Base-by-base conservation (phyloP, 495 filamentous ascomycete species). In the Lichenothelia convexa region DNA sequence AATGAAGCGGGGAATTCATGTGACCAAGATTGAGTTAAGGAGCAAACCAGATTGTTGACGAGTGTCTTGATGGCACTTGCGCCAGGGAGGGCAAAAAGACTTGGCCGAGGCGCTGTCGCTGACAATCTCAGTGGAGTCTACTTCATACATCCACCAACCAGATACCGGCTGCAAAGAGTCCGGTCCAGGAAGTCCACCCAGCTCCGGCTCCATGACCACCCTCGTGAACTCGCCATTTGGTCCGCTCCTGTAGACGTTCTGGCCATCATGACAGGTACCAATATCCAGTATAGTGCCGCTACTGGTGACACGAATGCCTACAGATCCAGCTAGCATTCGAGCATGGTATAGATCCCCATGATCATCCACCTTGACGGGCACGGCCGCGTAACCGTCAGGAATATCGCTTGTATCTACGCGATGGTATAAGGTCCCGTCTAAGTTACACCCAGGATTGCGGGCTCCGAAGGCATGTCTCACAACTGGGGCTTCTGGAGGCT, bases 141-240 rank as follows among this genome's bases (percentile, higher is more conserved):
- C 31, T 18, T 33, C 31, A 18, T 15, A 58, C 40, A 58, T 51
- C 48, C 50, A 61, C 59, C 57, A 63, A 13, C 51, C 60, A 12
- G 34, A 49, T 34, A 41, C 40, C 11, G 51, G 47, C 29, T 39
- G 42, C 13, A 60, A 13, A 4, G 55, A 46, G 45, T 63, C 51
- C 7, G 53, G 8, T 0, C 46, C 51, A 32, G 35, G 7, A n/a
- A n/a, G n/a, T n/a, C n/a, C n/a, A n/a, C n/a, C n/a, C n/a, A n/a
- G n/a, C n/a, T n/a, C n/a, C n/a, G n/a, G n/a, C n/a, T n/a, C n/a
- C n/a, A n/a, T n/a, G n/a, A n/a, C n/a, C n/a, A n/a, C n/a, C n/a
- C n/a, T n/a, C n/a, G n/a, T n/a, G n/a, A n/a, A 18, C 17, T 40
- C 32, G 16, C 30, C 36, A 1, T 7, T 20, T 5, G 26, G 35